Evolutionary conservation across 352 stramenopile species (phyloP), one percentile per base, ranked within the genome.

Genomic region (Pythium chondricola): DNA sequence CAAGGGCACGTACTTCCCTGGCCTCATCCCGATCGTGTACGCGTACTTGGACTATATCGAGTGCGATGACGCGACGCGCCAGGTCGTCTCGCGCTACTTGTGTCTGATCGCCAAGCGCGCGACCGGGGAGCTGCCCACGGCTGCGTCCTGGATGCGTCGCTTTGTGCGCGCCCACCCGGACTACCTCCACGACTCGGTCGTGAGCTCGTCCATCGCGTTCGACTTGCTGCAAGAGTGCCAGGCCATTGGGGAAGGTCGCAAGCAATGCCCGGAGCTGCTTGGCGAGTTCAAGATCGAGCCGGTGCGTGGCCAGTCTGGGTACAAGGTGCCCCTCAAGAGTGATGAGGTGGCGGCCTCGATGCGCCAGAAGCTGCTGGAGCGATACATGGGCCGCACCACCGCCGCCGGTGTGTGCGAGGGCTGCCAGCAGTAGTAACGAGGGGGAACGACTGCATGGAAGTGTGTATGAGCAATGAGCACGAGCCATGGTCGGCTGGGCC

Each of bases 31-130:
- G 29, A 75, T 99, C 31, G 80, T 98, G 39, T 95, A 97, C 63
- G 95, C 94, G 14, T 99, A 99, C 68, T 54, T 99, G 43, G 96
- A 98, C 62, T 85, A 97, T 61, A 98, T 98, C 45, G 87, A 97
- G 57, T 98, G 94, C 69, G 95, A 98, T 58, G 79, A 91, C 39
- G 72, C 85, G 21, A 98, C 92, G 22, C 71, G 81, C 25, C 70
- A 72, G 26, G 54, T 89, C 25, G 69, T 93, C 27, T 55, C 69
- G 33, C 70, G 73, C 32, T 94, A 94, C 60, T 64, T 94, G 67
- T 81, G 82, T 37, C 81, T 98, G 24, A 97, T 98, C 52, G 73
- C 84, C 49, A 97, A 97, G 63, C 84, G 95, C 43, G 85, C 95
- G 6, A 98, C 82, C 25, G 96, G 96, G 26, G 88, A 98, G 61